These are phyloP conservation scores for Sporothrix variecibatus DNA, from an alignment of 2,329 filamentous ascomycete species.

Conservation along the genomic window DNA sequence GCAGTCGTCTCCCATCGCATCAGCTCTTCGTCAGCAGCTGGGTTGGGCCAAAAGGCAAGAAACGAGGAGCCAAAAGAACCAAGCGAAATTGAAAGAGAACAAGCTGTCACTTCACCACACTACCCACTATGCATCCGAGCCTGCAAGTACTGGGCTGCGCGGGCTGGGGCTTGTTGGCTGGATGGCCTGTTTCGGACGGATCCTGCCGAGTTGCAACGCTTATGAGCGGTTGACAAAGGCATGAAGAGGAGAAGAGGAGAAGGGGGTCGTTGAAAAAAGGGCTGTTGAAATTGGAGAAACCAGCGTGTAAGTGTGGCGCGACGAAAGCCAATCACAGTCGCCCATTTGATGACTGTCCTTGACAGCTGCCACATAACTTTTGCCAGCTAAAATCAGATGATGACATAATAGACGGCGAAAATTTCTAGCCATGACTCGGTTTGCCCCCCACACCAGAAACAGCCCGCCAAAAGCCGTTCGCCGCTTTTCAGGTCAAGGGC, in stretches of 20 bases:
- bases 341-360: background rate
- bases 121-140: background rate
- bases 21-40: background rate
- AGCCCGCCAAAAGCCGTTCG: background rate
- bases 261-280: background rate
- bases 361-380: background rate
- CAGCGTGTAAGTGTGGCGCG: background rate
- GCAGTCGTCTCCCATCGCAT: too few species aligned
- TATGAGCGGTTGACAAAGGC: background rate
- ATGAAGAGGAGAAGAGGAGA: background rate
- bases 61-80: background rate
- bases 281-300: background rate
- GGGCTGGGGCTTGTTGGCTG: background rate
- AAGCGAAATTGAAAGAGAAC: too few species aligned
- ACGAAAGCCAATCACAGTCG: background rate
- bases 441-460: background rate
- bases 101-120: background rate
- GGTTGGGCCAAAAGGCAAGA: background rate
- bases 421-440: background rate
- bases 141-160: background rate
- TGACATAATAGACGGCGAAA: slow-evolving; percentile 13
- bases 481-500: slow-evolving; percentile 1
- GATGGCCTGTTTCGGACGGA: background rate
- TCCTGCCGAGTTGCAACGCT: slow-evolving; percentile 17
- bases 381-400: background rate